phyloP scores from a whole-genome alignment of 2,329 filamentous ascomycete genomes.

The Diaporthe citriasiana region DNA sequence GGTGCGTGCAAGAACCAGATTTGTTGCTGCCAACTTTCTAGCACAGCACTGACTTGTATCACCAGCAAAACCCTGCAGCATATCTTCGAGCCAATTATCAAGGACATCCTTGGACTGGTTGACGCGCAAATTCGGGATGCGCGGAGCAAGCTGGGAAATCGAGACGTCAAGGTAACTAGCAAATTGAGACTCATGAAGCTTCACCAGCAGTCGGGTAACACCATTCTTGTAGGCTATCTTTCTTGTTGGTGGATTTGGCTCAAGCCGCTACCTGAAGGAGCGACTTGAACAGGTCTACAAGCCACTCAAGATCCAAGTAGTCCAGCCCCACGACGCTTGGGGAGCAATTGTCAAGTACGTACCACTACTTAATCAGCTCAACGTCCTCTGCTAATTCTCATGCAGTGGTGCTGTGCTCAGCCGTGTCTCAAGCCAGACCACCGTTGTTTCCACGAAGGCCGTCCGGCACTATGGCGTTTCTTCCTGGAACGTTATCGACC shows the following conservation, averaged over 20 bases:
- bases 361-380: too few species aligned
- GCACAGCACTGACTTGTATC: accelerated
- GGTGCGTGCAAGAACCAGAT: not conserved
- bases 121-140: not conserved
- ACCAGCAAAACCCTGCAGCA: not conserved
- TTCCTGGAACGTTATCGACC: not conserved
- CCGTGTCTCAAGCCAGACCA: not conserved
- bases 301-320: not conserved
- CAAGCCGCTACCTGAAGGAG: conserved; percentile 19
- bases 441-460: conserved; percentile 12
- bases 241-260: conserved; percentile 30
- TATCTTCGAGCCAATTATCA: conserved; percentile 11
- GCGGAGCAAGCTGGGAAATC: not conserved
- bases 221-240: not conserved
- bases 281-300: not conserved
- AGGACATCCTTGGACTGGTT: not conserved
- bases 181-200: too few species aligned
- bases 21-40: not conserved
- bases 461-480: not conserved
- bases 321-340: conserved; percentile 29
- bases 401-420: conserved; percentile 8
- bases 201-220: not conserved
- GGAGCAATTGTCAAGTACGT: conserved; percentile 32
- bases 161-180: not conserved
- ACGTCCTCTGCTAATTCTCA: not conserved